A percentile compares a stretch with the other conserved stretches of the same genome.
Conservation (phyloP, 768 basidiomycete species). For the Neoboletus subvelutipes region DNA sequence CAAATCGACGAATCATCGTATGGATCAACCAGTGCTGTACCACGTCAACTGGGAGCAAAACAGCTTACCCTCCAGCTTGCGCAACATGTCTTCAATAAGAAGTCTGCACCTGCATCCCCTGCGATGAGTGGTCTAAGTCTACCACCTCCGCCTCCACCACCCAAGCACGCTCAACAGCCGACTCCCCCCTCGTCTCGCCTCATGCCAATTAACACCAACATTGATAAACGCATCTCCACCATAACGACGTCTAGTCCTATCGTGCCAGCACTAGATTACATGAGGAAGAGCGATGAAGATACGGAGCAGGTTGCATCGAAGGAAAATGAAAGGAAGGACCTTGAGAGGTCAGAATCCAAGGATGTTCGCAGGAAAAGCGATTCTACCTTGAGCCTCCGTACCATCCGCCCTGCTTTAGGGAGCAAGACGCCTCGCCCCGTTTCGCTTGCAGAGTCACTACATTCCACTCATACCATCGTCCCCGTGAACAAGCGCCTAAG, state of each 20-base stretch:
- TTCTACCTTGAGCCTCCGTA: constrained; percentile 75
- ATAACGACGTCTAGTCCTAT: constrained; percentile 56
- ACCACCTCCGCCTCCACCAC: constrained; percentile 39
- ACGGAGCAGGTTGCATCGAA: constrained; percentile 20
- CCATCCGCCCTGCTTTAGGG: constrained; percentile 57
- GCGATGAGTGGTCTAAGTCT: constrained; percentile 30
- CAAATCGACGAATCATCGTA: constrained; percentile 19
- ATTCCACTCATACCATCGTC: constrained; percentile 71
- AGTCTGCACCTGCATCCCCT: constrained; percentile 33
- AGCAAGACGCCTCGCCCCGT: constrained; percentile 64
- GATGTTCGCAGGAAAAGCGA: constrained; percentile 82
- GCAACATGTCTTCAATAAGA: constrained; percentile 48
- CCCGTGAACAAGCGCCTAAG: constrained; percentile 66
- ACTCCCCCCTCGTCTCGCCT: constrained; percentile 25
- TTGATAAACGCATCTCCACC: constrained; percentile 48
- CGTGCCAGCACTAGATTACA: constrained; percentile 56
- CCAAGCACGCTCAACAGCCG: constrained; percentile 32
- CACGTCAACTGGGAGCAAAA: constrained; percentile 31
- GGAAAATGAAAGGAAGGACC: constrained; percentile 31
- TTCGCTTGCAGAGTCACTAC: constrained; percentile 75
- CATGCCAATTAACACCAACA: constrained; percentile 18
- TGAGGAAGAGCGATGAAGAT: constrained; percentile 42
- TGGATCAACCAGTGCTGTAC: constrained; percentile 9
- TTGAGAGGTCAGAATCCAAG: constrained; percentile 46
- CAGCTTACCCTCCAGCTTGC: constrained; percentile 43